Evolutionary conservation across 495 filamentous ascomycete genomes (phyloP), one percentile per base, ranked within the genome.

Genomic region (Penicillium angulare): DNA sequence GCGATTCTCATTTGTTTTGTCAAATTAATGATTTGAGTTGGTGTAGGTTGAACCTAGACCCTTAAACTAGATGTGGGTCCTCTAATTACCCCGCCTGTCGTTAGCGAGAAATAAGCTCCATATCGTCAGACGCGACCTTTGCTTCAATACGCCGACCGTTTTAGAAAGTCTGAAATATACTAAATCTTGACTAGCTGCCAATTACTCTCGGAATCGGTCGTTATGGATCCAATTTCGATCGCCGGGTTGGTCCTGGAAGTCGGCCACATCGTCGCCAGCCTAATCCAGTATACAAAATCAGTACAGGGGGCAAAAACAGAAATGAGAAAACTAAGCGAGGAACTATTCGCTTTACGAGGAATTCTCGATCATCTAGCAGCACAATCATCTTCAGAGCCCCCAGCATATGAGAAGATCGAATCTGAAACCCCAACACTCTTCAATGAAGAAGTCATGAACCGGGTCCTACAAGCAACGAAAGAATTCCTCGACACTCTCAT

Each of bases 171-270:
- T n/a, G n/a, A n/a, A n/a, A n/a, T n/a, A 31, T 6, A 31, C 5
- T 31, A 12, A 31, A 31, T 9, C 26, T 27, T 10, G 27, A 12
- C 13, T 12, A 31, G 13, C 8, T 31, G 27, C 8, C 5, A 31
- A 31, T 2, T 6, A 31, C 8, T 31, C 2, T 31, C 27, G 13
- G 8, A 16, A 5, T 5, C 13, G 21, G 44, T 15, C 29, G 52
- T 55, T 47, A 47, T 43, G 29, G 58, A 63, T 17, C 59, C 59
- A 4, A 52, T 60, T 7, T 63, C 59, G 9, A 56, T 63, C 34
- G 47, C 34, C 3, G 47, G 56, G 6, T 47, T 63, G 10, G 50
- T 63, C 27, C 16, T 52, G 13, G 52, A 60, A 8, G 50, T 56
- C 33, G 43, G 52, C 40, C 12, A 46, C 12, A 52, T 63, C n/a